These are phyloP conservation scores for Cercospora sp. DNA, from an alignment of 2,329 filamentous ascomycete species.

Conservation along the genomic window DNA sequence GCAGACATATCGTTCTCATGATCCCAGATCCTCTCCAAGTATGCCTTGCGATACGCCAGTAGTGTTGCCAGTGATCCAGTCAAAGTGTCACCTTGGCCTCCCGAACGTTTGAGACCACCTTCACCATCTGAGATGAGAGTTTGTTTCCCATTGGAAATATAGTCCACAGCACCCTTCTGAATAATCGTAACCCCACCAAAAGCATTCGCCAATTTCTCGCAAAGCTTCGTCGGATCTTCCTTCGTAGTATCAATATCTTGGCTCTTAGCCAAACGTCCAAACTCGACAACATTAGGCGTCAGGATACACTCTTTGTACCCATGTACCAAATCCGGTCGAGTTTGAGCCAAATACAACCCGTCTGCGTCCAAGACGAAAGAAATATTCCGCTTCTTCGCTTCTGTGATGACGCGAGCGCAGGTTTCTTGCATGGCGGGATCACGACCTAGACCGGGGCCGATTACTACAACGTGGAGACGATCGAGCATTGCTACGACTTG, in stretches of 20 bases:
- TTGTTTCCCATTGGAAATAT: slow-evolving; percentile 74
- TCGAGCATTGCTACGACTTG: slow-evolving; percentile 77
- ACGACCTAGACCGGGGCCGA: slow-evolving; percentile 87
- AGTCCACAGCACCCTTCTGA: slow-evolving; percentile 82
- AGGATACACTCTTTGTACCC: slow-evolving; percentile 84
- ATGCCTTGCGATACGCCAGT: slow-evolving; percentile 83
- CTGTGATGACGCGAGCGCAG: slow-evolving; percentile 73
- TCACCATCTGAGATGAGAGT: slow-evolving; percentile 75
- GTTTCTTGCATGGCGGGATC: slow-evolving; percentile 89
- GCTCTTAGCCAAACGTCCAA: slow-evolving; percentile 75
- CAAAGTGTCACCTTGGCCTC: slow-evolving; percentile 92
- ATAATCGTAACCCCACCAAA: slow-evolving; percentile 88
- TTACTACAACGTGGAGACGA: slow-evolving; percentile 86
- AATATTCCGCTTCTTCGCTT: slow-evolving; percentile 69
- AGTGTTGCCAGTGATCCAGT: slow-evolving; percentile 88
- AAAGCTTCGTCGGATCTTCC: slow-evolving; percentile 59
- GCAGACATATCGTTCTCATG: slow-evolving; percentile 56
- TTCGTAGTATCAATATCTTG: slow-evolving; percentile 63
- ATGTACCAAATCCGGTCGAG: slow-evolving; percentile 71
- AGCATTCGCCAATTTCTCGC: slow-evolving; percentile 68
- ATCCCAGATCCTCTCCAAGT: slow-evolving; percentile 79
- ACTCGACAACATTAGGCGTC: slow-evolving; percentile 95
- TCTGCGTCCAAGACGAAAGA: slow-evolving; percentile 92
- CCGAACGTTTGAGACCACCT: slow-evolving; percentile 85
- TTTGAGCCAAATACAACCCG: slow-evolving; percentile 75